phyloP scores from a whole-genome alignment of 108 stramenopile genomes.

The Pseudonitzschia pungens region DNA sequence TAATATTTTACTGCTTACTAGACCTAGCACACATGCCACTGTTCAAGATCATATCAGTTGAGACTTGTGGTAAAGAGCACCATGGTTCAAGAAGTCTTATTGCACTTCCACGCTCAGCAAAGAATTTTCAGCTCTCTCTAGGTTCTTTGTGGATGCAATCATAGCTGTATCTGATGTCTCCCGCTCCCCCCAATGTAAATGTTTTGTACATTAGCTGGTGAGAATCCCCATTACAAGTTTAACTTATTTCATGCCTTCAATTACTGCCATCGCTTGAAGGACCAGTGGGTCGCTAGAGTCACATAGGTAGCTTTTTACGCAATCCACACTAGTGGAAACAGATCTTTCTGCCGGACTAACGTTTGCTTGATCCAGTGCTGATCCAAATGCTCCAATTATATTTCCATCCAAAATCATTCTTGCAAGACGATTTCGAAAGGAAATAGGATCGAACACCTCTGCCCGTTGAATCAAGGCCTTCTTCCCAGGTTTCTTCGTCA shows the following conservation, averaged over 20 bases:
- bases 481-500: not conserved
- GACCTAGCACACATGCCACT: too few species aligned
- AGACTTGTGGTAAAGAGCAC: too few species aligned
- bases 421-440: not conserved
- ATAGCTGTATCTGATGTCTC: too few species aligned
- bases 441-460: not conserved
- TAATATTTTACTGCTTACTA: too few species aligned
- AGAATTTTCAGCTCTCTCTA: too few species aligned
- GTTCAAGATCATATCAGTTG: too few species aligned
- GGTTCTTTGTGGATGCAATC: too few species aligned
- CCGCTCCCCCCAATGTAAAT: too few species aligned
- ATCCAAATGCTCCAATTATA: not conserved
- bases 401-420: constrained; percentile 3
- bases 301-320: not conserved
- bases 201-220: not conserved
- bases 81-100: too few species aligned
- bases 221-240: not conserved
- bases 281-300: constrained; percentile 1
- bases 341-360: not conserved
- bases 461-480: not conserved
- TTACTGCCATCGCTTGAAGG: constrained; percentile 1
- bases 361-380: not conserved
- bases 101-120: too few species aligned
- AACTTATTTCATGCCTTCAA: not conserved
- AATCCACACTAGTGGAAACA: not conserved